phyloP scores from a whole-genome alignment of 805 yeast species.

The Wickerhamiella domercqiae region DNA sequence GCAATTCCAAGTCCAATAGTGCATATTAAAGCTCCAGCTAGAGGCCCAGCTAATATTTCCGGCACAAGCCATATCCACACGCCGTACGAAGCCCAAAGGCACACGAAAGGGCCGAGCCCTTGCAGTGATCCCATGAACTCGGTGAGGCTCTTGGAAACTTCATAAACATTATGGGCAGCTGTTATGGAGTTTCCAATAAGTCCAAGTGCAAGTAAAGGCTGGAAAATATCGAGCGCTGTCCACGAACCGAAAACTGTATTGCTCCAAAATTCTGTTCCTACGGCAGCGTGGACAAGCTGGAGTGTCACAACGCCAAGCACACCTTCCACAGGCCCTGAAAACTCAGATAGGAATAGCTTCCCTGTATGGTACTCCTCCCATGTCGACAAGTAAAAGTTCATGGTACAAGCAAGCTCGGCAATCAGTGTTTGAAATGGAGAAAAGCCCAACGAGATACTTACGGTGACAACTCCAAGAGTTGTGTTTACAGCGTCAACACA shows the following conservation, averaged over 20 bases:
- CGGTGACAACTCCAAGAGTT: conserved; percentile 58
- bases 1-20: conserved; percentile 59
- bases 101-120: conserved; percentile 45
- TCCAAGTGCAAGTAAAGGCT: conserved; percentile 20
- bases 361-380: conserved; percentile 96
- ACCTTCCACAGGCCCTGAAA: conserved; percentile 95
- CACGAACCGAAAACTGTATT: conserved; percentile 28
- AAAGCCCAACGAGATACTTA: conserved; percentile 65
- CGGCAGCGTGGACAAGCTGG: not conserved
- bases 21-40: conserved; percentile 37
- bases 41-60: conserved; percentile 21
- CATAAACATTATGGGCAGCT: conserved; percentile 35
- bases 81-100: conserved; percentile 37
- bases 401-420: conserved; percentile 21
- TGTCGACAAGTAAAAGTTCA: conserved; percentile 72
- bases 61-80: conserved; percentile 36
- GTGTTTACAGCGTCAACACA: conserved; percentile 67
- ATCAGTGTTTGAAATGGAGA: conserved; percentile 36
- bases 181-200: conserved; percentile 45
- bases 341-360: conserved; percentile 54
- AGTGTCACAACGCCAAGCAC: conserved; percentile 38
- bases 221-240: conserved; percentile 21
- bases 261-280: conserved; percentile 59
- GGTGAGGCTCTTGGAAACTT: conserved; percentile 30
- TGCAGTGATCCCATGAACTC: conserved; percentile 27